Base-by-base conservation (phyloP, 2,329 filamentous ascomycete genomes). In the Fusarium sororula region DNA sequence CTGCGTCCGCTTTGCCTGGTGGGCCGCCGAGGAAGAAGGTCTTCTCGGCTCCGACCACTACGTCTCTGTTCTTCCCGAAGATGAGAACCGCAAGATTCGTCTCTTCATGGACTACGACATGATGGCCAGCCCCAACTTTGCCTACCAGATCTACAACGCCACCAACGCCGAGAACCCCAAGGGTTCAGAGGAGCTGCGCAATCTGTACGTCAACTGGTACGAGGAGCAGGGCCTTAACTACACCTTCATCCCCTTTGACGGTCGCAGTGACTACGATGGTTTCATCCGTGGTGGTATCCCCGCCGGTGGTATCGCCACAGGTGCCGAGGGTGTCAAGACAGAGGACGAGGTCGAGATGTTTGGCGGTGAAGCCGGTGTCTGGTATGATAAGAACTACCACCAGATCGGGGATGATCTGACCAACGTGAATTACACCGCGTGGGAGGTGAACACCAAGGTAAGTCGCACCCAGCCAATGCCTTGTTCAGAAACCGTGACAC, bases 251-350 rank as follows among this genome's bases (percentile, higher is more conserved):
- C 88, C 90, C 5, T 96, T 96, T 74, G 92, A 94, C 76, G 93
- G 93, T 12, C 90, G 93, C 66, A 94, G 91, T 72, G 94, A 96
- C 82, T 96, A 96, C 77, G 92, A 91, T 57, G 91, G 90, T 3
- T 95, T 96, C 84, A 92, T 95, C 77, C 87, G 89, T 41, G 87
- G 89, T 63, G 91, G 91, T 7, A 94, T 95, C 47, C 92, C 93
- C 1, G 90, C 90, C 2, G 93, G 93, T 30, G 93, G 93, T 37
- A 90, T 95, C 69, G 92, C 93, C 62, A 94, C 93, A 5, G 93
- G 93, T 44, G 93, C 93, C 3, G 93, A 95, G 81, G 92, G 89
- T 18, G 81, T 93, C 83, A 95, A 95, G 88, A 94, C 92, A 0
- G 83, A 87, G 56, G 86, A 90, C 39, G 91, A 95, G 79, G 88